A percentile compares a stretch with the other conserved stretches of the same genome.
Evolutionary conservation across 805 yeast species (phyloP).

Genomic region (Sugiyamaella qingdaonensis): DNA sequence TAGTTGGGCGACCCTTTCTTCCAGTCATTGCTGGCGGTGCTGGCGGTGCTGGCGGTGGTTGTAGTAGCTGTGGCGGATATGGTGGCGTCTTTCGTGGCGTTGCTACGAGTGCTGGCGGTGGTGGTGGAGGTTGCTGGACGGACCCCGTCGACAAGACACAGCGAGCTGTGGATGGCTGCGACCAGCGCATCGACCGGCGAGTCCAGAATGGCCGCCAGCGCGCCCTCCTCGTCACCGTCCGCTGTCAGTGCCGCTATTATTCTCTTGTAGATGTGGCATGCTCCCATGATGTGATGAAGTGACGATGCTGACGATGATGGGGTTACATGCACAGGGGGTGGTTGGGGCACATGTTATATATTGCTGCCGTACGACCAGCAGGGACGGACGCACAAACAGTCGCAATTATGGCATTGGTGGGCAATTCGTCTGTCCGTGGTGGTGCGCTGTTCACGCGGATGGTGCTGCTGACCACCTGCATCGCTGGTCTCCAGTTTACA

Average conservation of each 20-base stretch:
- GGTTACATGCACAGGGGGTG: background rate
- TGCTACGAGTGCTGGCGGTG: background rate
- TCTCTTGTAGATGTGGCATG: conserved; percentile 20
- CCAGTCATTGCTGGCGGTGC: conserved; percentile 8
- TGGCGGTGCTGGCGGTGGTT: no score
- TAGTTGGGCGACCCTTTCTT: conserved; percentile 19
- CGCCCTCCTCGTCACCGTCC: conserved; percentile 16
- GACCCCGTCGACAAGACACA: conserved; percentile 2
- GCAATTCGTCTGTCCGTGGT: conserved; percentile 16
- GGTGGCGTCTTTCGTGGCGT: no score
- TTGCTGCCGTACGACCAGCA: background rate
- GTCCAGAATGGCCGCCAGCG: conserved; percentile 4
- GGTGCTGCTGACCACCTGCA: conserved; percentile 29
- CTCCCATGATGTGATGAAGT: conserved; percentile 13
- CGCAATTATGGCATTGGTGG: conserved; percentile 12
- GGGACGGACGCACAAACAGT: background rate
- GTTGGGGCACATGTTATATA: background rate
- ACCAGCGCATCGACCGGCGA: conserved; percentile 23
- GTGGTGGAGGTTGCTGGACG: background rate
- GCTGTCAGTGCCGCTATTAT: conserved; percentile 10
- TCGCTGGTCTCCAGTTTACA: conserved; percentile 60
- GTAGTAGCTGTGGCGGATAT: no score
- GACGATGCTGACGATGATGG: background rate
- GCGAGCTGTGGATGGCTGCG: conserved; percentile 16
- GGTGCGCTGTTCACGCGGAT: conserved; percentile 11